Evolutionary conservation across 345 rosid species (phyloP).

Genomic region (Sisymbrium irio): DNA sequence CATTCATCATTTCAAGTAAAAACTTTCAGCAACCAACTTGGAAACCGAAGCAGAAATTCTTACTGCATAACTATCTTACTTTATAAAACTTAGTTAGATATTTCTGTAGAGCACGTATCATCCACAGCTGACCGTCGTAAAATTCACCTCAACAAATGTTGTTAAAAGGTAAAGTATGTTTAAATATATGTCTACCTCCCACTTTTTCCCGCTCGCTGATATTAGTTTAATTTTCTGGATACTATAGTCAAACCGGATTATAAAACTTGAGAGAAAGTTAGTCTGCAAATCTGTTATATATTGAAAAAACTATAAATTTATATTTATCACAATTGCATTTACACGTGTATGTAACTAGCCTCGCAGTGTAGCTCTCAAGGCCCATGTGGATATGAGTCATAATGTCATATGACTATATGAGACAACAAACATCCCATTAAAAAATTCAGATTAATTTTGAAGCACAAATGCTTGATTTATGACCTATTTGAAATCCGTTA

Average conservation of each 20-base stretch:
- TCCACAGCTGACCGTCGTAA: no score
- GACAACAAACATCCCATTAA: background rate
- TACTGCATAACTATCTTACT: no score
- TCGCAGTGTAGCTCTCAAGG: conserved; percentile 12
- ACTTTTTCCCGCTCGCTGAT: background rate
- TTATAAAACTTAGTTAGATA: no score
- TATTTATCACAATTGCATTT: background rate
- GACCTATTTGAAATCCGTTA: background rate
- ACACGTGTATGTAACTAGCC: conserved; percentile 7
- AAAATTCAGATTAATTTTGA: background rate
- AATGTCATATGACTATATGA: no score
- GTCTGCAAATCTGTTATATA: background rate
- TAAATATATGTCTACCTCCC: background rate
- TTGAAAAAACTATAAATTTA: background rate
- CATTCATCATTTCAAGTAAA: no score
- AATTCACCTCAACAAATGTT: no score
- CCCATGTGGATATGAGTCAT: conserved; percentile 32
- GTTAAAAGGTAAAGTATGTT: background rate
- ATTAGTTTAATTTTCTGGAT: background rate
- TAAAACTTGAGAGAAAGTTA: background rate
- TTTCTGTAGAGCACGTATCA: no score
- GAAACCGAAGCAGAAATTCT: no score
- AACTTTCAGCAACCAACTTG: no score
- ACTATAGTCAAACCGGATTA: background rate
- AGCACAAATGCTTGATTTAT: background rate